phyloP scores from a whole-genome alignment of 2,329 filamentous ascomycete species.

The Orbilia quercus region DNA sequence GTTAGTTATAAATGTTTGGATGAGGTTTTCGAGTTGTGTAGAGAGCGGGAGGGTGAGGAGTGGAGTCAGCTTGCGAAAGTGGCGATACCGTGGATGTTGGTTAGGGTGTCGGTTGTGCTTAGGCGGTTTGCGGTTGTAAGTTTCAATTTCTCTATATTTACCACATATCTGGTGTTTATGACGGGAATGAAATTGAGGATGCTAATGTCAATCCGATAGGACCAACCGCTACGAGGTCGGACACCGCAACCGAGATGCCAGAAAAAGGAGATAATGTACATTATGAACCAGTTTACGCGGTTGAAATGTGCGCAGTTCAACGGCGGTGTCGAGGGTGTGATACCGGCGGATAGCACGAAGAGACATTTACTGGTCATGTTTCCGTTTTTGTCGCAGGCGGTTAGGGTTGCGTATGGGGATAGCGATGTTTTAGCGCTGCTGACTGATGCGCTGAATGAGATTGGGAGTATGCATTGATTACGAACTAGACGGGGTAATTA shows the following conservation, averaged over 20 bases:
- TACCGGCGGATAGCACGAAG: conserved; percentile 69
- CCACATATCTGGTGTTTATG: neutral
- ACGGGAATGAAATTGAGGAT: too few relatives aligned
- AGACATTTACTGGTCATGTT: conserved; percentile 86
- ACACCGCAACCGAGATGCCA: conserved; percentile 90
- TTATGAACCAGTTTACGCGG: conserved; percentile 74
- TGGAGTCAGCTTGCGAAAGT: conserved; percentile 74
- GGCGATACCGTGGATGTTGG: conserved; percentile 81
- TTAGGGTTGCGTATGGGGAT: conserved; percentile 73
- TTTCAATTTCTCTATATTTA: neutral
- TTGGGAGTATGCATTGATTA: conserved; percentile 69
- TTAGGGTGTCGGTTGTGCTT: conserved; percentile 83
- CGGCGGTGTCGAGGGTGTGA: conserved; percentile 60
- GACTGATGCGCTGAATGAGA: conserved; percentile 71
- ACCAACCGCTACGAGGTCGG: conserved; percentile 86
- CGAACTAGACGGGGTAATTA: too few relatives aligned
- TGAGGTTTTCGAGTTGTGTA: conserved; percentile 72
- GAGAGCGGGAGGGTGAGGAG: conserved; percentile 50
- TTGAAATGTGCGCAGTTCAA: conserved; percentile 55
- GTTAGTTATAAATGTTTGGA: conserved; percentile 85
- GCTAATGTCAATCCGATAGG: conserved; percentile 62
- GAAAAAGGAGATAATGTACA: conserved; percentile 79
- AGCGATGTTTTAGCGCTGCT: conserved; percentile 71
- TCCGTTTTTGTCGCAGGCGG: conserved; percentile 76
- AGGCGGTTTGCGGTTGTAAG: conserved; percentile 78